Conservation (phyloP, 768 basidiomycete species). For the Lactifluus piperatus region DNA sequence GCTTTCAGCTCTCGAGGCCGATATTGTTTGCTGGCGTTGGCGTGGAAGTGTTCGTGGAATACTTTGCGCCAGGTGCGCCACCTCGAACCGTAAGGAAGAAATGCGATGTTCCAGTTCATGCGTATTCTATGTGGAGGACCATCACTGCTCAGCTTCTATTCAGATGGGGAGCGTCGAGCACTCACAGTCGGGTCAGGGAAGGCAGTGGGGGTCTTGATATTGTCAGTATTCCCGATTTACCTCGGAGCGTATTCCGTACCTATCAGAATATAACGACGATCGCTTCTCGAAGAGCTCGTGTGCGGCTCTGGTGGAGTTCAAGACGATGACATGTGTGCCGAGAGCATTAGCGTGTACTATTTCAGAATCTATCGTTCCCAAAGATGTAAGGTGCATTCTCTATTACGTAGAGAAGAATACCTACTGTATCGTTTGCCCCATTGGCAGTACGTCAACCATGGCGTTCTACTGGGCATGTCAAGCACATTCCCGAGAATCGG, state of each 20-base stretch:
- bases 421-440: slow-evolving; percentile 22
- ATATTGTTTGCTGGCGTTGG: slow-evolving; percentile 8
- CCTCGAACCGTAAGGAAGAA: slow-evolving; percentile 12
- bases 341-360: slow-evolving; percentile 14
- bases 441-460: slow-evolving; percentile 19
- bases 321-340: slow-evolving; percentile 14
- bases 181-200: slow-evolving; percentile 13
- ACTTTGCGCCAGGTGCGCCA: slow-evolving; percentile 13
- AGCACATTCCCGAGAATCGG: slow-evolving; percentile 22
- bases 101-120: slow-evolving; percentile 17
- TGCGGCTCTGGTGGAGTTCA: slow-evolving; percentile 32
- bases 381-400: background rate
- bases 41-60: slow-evolving; percentile 13
- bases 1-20: slow-evolving; percentile 11
- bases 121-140: background rate
- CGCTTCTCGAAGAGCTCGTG: slow-evolving; percentile 19
- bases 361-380: slow-evolving; percentile 11
- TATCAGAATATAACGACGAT: slow-evolving; percentile 19
- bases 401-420: background rate
- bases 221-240: background rate
- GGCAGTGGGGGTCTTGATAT: slow-evolving; percentile 5
- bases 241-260: background rate
- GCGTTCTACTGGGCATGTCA: slow-evolving; percentile 19
- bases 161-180: background rate
- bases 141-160: background rate